These are phyloP conservation scores for Erysimum cheiranthoides DNA, from an alignment of 345 rosid species.

Conservation along the genomic window DNA sequence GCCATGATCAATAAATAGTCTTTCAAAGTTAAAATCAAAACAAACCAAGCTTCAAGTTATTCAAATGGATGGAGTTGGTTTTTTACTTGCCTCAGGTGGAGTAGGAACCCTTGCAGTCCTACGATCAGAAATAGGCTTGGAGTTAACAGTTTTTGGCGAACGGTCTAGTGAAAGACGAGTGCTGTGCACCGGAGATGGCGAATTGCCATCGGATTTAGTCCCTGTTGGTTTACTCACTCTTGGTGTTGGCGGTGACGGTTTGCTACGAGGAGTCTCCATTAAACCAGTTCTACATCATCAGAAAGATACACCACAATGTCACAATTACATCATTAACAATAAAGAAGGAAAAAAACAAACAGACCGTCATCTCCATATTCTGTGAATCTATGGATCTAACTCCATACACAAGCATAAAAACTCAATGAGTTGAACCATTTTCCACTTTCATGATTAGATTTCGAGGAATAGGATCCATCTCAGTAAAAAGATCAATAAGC, in stretches of 20 bases:
- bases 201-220: slow-evolving; percentile 66
- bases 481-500: slow-evolving; percentile 11
- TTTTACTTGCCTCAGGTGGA: slow-evolving; percentile 70
- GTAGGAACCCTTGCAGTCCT: slow-evolving; percentile 65
- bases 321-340: slow-evolving; percentile 52
- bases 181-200: slow-evolving; percentile 62
- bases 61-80: not conserved
- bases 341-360: slow-evolving; percentile 29
- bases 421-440: not conserved
- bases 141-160: slow-evolving; percentile 65
- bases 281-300: slow-evolving; percentile 66
- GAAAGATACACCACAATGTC: slow-evolving; percentile 43
- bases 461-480: slow-evolving; percentile 6
- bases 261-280: slow-evolving; percentile 82
- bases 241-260: slow-evolving; percentile 69
- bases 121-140: slow-evolving; percentile 73
- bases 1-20: slow-evolving; percentile 6
- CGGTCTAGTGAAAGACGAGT: slow-evolving; percentile 73
- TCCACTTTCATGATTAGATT: not conserved
- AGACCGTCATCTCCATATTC: slow-evolving; percentile 27
- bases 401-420: not conserved
- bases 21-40: slow-evolving; percentile 20
- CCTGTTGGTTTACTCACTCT: slow-evolving; percentile 61
- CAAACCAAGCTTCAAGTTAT: not conserved
- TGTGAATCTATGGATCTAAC: slow-evolving; percentile 12